These are phyloP conservation scores for Geosmithia putterillii DNA, from an alignment of 2,329 filamentous ascomycete genomes.

Conservation along the genomic window DNA sequence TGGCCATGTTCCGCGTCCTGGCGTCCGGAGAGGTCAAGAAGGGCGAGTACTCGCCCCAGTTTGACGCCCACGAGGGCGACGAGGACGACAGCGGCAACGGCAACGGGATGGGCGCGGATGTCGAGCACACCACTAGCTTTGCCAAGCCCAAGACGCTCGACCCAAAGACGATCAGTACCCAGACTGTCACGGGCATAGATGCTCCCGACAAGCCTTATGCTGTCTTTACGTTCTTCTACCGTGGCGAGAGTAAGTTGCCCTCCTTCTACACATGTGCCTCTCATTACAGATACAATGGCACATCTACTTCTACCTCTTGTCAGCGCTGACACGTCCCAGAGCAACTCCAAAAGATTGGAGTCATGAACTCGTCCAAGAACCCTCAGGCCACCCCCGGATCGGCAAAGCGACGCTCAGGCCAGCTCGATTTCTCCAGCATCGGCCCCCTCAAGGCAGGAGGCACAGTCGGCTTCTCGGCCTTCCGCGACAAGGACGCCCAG, in stretches of 20 bases:
- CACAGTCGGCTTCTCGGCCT: constrained; percentile 80
- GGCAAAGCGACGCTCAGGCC: constrained; percentile 68
- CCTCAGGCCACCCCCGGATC: constrained; percentile 47
- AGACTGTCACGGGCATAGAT: constrained; percentile 97
- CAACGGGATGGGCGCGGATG: constrained; percentile 59
- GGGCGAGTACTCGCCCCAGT: constrained; percentile 95
- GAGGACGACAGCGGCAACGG: constrained; percentile 51
- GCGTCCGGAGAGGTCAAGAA: constrained; percentile 96
- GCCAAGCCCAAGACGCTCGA: constrained; percentile 93
- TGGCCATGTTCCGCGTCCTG: constrained; percentile 88
- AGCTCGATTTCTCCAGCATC: constrained; percentile 75
- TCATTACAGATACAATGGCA: no score
- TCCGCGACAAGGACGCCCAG: constrained; percentile 58
- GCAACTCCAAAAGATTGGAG: constrained; percentile 94
- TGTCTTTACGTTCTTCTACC: constrained; percentile 94
- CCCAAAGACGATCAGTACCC: constrained; percentile 94
- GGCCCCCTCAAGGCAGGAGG: constrained; percentile 77
- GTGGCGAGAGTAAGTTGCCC: constrained; percentile 72
- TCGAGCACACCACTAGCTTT: constrained; percentile 96
- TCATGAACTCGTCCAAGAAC: constrained; percentile 56
- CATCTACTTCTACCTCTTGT: no score
- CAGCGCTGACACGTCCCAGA: no score
- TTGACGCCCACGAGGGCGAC: constrained; percentile 91
- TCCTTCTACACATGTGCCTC: not conserved
- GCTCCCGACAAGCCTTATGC: constrained; percentile 93